Evolutionary conservation across 1,284 basidiomycete species (phyloP), one percentile per base, ranked within the genome.

Genomic region (Boletellus deceptivus): DNA sequence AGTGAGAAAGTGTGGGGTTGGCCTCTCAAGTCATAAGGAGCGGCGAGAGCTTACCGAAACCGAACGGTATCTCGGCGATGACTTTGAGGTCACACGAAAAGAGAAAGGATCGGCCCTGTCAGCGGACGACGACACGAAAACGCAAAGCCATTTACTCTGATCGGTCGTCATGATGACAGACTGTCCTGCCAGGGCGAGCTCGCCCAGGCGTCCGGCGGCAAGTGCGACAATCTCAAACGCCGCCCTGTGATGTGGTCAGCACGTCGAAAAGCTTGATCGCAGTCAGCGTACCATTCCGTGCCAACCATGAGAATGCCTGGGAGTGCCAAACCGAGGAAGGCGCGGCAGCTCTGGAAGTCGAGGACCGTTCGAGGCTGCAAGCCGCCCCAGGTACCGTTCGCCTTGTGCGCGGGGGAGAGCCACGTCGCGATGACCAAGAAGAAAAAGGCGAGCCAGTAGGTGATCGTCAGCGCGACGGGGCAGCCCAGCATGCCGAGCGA

Each of bases 161-260:
- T 90, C 88, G 11, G 83, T 80, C n/a, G 88, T 90, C 84, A 90
- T 89, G 52, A 90, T 88, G 37, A 89, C 82, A 1, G 84, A 84
- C 61, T 91, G 87, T 2, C 85, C 85, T 4, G 84, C 86, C 17
- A 90, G 74, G 1, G 86, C 72, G 34, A 85, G 63, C n/a, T 77
- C 61, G 9, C 86, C 86, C 1, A 91, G 71, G 18, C 79, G 73
- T 16, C 85, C 86, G 9, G 88, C 87, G n/a, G 84, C 84, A 18
- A 89, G 69, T 5, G 86, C 87, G 7, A 89, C 88, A 37, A 89
- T 88, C 62, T 90, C 86, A 56, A 89, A 89, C 0, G 86, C 86
- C 40, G 83, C 83, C 85, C 85, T 88, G 47, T 40, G 39, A 44
- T 34, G n/a, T 43, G n/a, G 52, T 46, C 16, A 49, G 35, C 35